A percentile compares a stretch with the other conserved stretches of the same genome.
phyloP scores from a whole-genome alignment of 2,329 filamentous ascomycete species.

The Aspergillus clavatus region DNA sequence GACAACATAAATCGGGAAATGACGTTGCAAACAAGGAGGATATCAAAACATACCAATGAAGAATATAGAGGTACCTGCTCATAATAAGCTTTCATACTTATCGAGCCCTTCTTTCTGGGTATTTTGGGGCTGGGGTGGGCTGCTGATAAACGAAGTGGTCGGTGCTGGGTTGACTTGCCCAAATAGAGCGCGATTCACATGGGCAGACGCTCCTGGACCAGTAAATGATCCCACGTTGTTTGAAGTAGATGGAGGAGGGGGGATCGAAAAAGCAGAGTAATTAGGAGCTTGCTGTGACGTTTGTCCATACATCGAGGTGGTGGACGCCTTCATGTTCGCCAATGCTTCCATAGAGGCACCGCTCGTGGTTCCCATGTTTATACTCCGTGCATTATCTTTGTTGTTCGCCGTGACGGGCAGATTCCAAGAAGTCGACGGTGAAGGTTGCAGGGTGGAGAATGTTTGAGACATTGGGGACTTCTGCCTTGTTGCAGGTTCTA shows the following conservation, averaged over 20 bases:
- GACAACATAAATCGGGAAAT: conserved; percentile 2
- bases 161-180: conserved; percentile 9
- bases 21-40: conserved; percentile 2
- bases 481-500: conserved; percentile 38
- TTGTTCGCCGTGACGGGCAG: conserved; percentile 9
- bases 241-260: conserved; percentile 34
- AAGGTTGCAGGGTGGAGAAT: conserved; percentile 28
- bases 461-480: conserved; percentile 23
- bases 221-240: conserved; percentile 12
- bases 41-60: conserved; percentile 5
- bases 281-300: conserved; percentile 22
- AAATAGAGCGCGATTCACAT: conserved; percentile 16
- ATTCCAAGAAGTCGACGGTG: conserved; percentile 22
- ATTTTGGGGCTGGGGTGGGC: conserved; percentile 17
- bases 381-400: conserved; percentile 13
- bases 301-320: conserved; percentile 12
- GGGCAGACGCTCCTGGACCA: conserved; percentile 13
- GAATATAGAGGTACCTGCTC: conserved; percentile 7
- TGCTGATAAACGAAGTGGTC: conserved; percentile 21
- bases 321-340: conserved; percentile 21
- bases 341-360: conserved; percentile 22
- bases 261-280: conserved; percentile 39
- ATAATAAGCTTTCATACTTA: conserved; percentile 55
- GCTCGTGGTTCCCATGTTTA: conserved; percentile 4
- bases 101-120: conserved; percentile 45